phyloP scores from a whole-genome alignment of 2,329 filamentous ascomycete species.

The Tolypocladium pustulatum region DNA sequence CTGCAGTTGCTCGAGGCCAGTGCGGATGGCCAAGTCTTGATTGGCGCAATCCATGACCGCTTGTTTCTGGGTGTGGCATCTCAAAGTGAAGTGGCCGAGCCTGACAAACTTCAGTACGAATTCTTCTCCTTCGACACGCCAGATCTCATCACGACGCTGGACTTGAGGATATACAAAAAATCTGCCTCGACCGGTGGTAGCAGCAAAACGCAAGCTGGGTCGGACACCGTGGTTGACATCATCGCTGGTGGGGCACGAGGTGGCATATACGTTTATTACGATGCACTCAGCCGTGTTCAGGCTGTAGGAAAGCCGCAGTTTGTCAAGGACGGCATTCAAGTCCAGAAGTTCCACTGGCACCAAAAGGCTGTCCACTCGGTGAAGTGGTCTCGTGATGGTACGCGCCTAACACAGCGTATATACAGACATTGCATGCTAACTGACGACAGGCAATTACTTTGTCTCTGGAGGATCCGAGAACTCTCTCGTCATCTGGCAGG shows the following conservation, averaged over 20 bases:
- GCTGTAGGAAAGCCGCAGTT: constrained; percentile 25
- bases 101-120: constrained; percentile 33
- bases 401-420: not conserved
- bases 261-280: constrained; percentile 70
- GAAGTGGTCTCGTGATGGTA: constrained; percentile 90
- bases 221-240: constrained; percentile 50
- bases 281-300: constrained; percentile 53
- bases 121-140: constrained; percentile 49
- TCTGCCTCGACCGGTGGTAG: constrained; percentile 4
- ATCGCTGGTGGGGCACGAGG: constrained; percentile 69
- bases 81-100: constrained; percentile 8
- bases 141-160: constrained; percentile 56
- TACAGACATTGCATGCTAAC: constrained; percentile 16
- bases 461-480: constrained; percentile 89
- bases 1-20: constrained; percentile 35
- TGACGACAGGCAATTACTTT: constrained; percentile 66
- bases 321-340: constrained; percentile 39
- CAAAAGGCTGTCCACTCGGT: constrained; percentile 70
- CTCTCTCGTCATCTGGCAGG: constrained; percentile 83
- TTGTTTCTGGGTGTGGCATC: constrained; percentile 23
- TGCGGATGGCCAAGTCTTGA: constrained; percentile 46
- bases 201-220: constrained; percentile 15
- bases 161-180: constrained; percentile 38
- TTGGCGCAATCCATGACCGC: constrained; percentile 26
- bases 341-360: constrained; percentile 82